Percentiles rank a stretch among this genome's conserved stretches.
Evolutionary conservation across 345 rosid species (phyloP).

Genomic region (Syzygium oleosum): DNA sequence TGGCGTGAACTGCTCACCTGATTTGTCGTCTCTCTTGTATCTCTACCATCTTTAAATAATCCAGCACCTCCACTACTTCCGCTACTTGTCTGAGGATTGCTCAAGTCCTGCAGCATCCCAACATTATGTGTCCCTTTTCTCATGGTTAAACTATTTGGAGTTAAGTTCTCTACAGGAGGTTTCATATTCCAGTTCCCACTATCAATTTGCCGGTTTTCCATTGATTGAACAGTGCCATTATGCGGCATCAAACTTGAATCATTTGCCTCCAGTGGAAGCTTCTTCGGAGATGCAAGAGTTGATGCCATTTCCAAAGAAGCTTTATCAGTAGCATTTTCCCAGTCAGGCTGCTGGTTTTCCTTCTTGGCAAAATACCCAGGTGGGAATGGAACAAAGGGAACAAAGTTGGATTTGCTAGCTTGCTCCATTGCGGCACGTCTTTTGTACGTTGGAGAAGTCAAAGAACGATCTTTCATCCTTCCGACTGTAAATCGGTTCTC

Average conservation of each 20-base stretch:
- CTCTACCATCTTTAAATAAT: neutral
- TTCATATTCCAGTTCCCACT: conserved; percentile 9
- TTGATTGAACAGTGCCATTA: neutral
- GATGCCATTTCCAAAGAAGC: conserved; percentile 11
- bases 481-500: conserved; percentile 70
- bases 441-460: conserved; percentile 66
- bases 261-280: conserved; percentile 4
- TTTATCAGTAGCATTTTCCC: conserved; percentile 7
- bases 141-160: conserved; percentile 1
- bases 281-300: conserved; percentile 9
- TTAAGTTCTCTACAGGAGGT: conserved; percentile 3
- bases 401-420: conserved; percentile 43
- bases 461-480: conserved; percentile 72
- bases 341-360: conserved; percentile 25
- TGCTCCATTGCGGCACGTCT: conserved; percentile 45
- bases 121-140: conserved; percentile 1
- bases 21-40: neutral
- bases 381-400: conserved; percentile 90
- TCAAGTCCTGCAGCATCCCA: conserved; percentile 8
- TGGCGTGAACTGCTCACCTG: conserved; percentile 3
- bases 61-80: conserved; percentile 2
- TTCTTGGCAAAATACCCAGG: conserved; percentile 71
- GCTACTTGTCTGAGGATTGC: conserved; percentile 3
- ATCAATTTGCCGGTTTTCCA: conserved; percentile 19
- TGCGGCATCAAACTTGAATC: neutral